Base-by-base conservation (phyloP, 2,329 filamentous ascomycete species). In the Phyllosticta citrichinensis region DNA sequence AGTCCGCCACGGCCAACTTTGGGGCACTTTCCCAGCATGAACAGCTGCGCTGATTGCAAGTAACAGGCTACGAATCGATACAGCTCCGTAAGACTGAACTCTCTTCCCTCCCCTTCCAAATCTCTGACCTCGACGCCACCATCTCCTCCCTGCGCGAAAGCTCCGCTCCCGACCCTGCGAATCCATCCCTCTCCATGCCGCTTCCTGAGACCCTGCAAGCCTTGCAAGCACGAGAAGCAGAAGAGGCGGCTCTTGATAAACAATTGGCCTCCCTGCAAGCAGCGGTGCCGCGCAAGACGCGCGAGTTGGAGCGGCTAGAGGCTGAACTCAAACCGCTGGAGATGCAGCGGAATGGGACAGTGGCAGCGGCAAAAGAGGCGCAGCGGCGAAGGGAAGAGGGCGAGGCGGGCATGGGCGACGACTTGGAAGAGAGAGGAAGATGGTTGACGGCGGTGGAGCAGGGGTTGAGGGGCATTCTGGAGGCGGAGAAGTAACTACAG, bases 401-500 rank as follows among this genome's bases (percentile, higher is more conserved):
- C 9, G 75, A 86, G 8, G 83, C 84, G 5, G 87, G 86, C 5
- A 82, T 85, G 52, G 83, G 83, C 17, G 88, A 91, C 67, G 87
- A 92, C 67, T 72, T 91, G 33, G 89, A 92, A 71, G 86, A 89
- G 72, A 81, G 85, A 66, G 89, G 87, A 5, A 79, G 88, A 65
- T 93, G 89, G 89, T 85, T 86, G 74, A 82, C 83, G 65, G 86
- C 85, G 19, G 84, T 83, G n/a, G 87, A 91, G 69, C 75, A 77
- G 9, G 81, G 75, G 14, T 71, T 91, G 71, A 83, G 76, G 68
- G 79, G 82, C 62, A 83, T 88, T 74, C 69, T 91, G 66, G 83
- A 85, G 65, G 60, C 55, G 9, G 55, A 58, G 20, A 35, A 27
- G 5, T 57, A 20, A 51, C 10, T 14, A 10, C 3, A 12, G 17